A percentile compares a stretch with the other conserved stretches of the same genome.
Conservation (phyloP, 768 basidiomycete species). For the Leccinum incarnatum region DNA sequence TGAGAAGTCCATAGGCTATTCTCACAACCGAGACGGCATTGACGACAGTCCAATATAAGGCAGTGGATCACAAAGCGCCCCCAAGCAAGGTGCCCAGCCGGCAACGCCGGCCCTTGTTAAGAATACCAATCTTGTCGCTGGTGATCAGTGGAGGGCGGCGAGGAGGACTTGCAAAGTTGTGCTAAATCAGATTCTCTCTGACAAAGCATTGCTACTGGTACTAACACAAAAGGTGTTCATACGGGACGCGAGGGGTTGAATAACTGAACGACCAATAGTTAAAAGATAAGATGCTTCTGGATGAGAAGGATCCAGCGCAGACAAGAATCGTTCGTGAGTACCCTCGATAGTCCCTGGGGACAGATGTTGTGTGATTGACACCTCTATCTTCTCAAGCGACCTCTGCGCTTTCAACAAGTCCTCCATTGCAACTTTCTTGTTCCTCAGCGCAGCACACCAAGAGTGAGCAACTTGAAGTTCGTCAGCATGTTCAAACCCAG, state of each 20-base stretch:
- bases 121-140: slow-evolving; percentile 1
- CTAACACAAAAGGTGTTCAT: neutral
- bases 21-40: no score
- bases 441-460: neutral
- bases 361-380: neutral
- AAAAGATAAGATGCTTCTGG: neutral
- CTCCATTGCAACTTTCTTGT: neutral
- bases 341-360: neutral
- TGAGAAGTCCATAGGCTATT: no score
- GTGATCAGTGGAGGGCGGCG: slow-evolving; percentile 14
- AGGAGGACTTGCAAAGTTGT: neutral
- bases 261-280: neutral
- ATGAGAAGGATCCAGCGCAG: neutral
- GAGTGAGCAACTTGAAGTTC: neutral
- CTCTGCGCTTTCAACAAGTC: neutral
- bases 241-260: neutral
- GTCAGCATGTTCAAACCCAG: neutral
- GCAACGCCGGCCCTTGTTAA: neutral
- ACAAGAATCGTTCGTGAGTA: neutral
- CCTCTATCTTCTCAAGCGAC: neutral
- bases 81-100: no score
- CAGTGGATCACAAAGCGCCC: no score
- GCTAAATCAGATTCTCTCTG: slow-evolving; percentile 3
- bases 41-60: no score
- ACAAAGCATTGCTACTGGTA: neutral